Conservation (phyloP, 768 basidiomycete species). For the Hygrocybe coccinea region DNA sequence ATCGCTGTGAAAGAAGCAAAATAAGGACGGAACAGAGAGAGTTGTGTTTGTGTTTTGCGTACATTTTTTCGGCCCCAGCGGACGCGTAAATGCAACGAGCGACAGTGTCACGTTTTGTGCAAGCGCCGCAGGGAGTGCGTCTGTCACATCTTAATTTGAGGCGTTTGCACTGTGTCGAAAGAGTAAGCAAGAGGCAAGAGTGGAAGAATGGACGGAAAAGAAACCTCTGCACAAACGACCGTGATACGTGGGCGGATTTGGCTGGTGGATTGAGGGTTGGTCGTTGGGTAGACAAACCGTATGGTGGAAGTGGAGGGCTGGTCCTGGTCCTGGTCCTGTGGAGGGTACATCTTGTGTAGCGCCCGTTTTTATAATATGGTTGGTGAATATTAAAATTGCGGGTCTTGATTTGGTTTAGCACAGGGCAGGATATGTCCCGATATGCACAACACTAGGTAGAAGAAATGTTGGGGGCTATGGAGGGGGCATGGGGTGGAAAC, state of each 20-base stretch:
- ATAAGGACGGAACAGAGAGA: background rate
- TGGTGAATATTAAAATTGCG: too few relatives aligned
- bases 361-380: too few relatives aligned
- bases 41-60: slow-evolving; percentile 26
- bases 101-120: slow-evolving; percentile 74
- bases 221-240: slow-evolving; percentile 76
- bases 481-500: too few relatives aligned
- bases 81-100: slow-evolving; percentile 71
- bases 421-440: too few relatives aligned
- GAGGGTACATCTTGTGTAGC: too few relatives aligned
- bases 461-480: too few relatives aligned
- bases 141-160: slow-evolving; percentile 84
- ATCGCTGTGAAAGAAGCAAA: slow-evolving; percentile 44
- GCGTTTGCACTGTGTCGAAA: slow-evolving; percentile 71
- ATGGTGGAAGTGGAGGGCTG: too few relatives aligned
- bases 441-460: too few relatives aligned
- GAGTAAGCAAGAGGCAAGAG: background rate
- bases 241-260: slow-evolving; percentile 71
- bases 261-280: background rate
- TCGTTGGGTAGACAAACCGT: too few relatives aligned
- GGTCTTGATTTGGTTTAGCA: too few relatives aligned
- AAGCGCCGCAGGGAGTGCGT: slow-evolving; percentile 69
- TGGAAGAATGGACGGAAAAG: slow-evolving; percentile 17
- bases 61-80: slow-evolving; percentile 84
- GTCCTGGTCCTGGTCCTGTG: too few relatives aligned